A percentile compares a stretch with the other conserved stretches of the same genome.
phyloP scores from a whole-genome alignment of 2,329 filamentous ascomycete species.

The Alternaria sp. region DNA sequence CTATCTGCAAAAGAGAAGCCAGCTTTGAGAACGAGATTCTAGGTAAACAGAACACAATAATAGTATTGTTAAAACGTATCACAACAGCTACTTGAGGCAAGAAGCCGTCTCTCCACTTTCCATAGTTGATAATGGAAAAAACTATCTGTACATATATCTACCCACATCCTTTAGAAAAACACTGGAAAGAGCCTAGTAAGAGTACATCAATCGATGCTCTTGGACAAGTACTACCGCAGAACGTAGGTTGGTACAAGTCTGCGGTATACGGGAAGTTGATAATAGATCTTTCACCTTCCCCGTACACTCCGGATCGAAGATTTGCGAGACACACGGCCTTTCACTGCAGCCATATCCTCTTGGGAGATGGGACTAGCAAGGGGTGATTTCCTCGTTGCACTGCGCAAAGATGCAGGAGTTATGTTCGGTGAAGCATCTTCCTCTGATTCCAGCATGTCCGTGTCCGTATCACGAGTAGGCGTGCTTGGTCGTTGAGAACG shows the following conservation, averaged over 20 bases:
- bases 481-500: slow-evolving; percentile 29
- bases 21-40: neutral
- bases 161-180: neutral
- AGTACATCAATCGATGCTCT: neutral
- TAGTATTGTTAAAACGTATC: neutral
- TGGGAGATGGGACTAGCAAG: slow-evolving; percentile 8
- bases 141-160: neutral
- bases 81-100: neutral
- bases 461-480: slow-evolving; percentile 17
- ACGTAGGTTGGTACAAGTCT: neutral
- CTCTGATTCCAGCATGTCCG: slow-evolving; percentile 24
- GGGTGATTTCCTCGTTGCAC: slow-evolving; percentile 33
- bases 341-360: neutral
- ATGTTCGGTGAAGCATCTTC: slow-evolving; percentile 43
- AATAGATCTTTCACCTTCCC: slow-evolving; percentile 13
- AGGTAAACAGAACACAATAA: neutral
- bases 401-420: slow-evolving; percentile 48
- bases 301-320: slow-evolving; percentile 12
- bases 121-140: neutral
- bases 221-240: neutral
- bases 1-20: too few species aligned
- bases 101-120: neutral
- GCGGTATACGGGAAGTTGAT: neutral
- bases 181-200: neutral
- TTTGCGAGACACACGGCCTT: neutral